A percentile compares a stretch with the other conserved stretches of the same genome.
Evolutionary conservation across 441 rosid species (phyloP).

Genomic region (Populus hybrid): DNA sequence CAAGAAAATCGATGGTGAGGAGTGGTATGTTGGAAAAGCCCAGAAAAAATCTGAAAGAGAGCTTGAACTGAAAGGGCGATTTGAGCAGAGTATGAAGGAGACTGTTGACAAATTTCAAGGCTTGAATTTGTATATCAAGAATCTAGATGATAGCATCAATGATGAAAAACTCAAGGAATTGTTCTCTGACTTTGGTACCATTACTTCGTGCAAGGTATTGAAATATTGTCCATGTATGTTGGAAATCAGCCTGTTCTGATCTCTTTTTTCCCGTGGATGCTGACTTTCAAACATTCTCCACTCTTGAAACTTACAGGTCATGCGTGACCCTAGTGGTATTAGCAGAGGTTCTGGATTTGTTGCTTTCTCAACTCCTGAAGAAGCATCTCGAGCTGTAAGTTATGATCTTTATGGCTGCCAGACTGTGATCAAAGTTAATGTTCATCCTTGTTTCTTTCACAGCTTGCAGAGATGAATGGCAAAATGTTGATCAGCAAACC

Average conservation of each 20-base stretch:
- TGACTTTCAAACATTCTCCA: neutral
- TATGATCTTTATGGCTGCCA: neutral
- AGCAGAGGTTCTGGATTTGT: conserved; percentile 80
- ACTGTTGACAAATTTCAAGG: conserved; percentile 52
- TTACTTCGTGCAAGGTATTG: conserved; percentile 72
- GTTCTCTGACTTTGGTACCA: conserved; percentile 59
- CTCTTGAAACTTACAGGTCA: conserved; percentile 38
- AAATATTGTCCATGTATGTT: neutral
- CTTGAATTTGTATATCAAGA: conserved; percentile 53
- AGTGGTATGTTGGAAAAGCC: conserved; percentile 69
- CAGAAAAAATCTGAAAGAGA: conserved; percentile 75
- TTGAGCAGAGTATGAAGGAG: conserved; percentile 70
- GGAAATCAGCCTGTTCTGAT: neutral
- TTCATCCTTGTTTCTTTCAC: conserved; percentile 9
- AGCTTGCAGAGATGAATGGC: conserved; percentile 69
- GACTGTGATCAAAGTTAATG: neutral
- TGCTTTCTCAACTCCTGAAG: conserved; percentile 68
- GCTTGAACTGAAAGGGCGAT: conserved; percentile 48
- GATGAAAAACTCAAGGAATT: conserved; percentile 74
- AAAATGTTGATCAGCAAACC: conserved; percentile 72
- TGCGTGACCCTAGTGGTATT: conserved; percentile 66
- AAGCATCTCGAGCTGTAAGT: conserved; percentile 76
- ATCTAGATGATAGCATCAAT: conserved; percentile 58
- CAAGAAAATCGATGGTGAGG: conserved; percentile 53
- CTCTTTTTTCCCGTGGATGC: neutral